These are phyloP conservation scores for Yarrowia sp. DNA, from an alignment of 805 yeast genomes.

Conservation along the genomic window DNA sequence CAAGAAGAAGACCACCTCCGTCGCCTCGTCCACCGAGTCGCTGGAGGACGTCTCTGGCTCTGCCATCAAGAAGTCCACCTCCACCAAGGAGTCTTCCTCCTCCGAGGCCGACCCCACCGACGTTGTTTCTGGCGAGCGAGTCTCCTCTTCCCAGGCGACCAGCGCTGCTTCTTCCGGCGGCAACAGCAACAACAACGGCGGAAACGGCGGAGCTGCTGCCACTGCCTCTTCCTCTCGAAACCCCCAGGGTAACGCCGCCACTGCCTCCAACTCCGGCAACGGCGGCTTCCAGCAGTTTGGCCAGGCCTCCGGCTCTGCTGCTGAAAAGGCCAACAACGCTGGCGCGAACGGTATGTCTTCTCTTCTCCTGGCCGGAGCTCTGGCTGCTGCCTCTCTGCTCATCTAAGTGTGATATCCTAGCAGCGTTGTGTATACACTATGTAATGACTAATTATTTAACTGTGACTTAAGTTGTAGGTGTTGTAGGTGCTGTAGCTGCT, in stretches of 20 bases:
- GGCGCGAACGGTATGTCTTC: constrained; percentile 19
- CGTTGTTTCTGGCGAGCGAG: constrained; percentile 28
- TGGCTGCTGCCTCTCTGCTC: constrained; percentile 25
- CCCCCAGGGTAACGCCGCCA: constrained; percentile 14
- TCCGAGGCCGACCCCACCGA: constrained; percentile 28
- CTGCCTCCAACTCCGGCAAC: constrained; percentile 16
- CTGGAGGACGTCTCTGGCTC: constrained; percentile 30
- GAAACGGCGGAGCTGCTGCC: constrained; percentile 36
- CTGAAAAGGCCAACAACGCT: constrained; percentile 16
- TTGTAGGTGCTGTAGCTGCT: no score
- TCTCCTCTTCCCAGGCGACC: constrained; percentile 17
- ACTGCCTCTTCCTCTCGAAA: constrained; percentile 13
- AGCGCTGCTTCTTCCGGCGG: constrained; percentile 28
- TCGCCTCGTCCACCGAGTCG: constrained; percentile 31
- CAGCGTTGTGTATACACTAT: constrained; percentile 16
- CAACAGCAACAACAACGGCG: constrained; percentile 5
- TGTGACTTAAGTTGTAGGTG: no score
- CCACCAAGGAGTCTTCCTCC: constrained; percentile 25
- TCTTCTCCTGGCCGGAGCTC: constrained; percentile 20
- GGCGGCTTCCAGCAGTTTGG: constrained; percentile 26
- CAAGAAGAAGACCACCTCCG: constrained; percentile 21
- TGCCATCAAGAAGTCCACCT: constrained; percentile 19
- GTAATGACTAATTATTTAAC: constrained; percentile 20
- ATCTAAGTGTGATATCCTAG: background rate
- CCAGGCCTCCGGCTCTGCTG: constrained; percentile 28